Evolutionary conservation across 768 basidiomycete genomes (phyloP).

Genomic region (Boletus barrowsii): DNA sequence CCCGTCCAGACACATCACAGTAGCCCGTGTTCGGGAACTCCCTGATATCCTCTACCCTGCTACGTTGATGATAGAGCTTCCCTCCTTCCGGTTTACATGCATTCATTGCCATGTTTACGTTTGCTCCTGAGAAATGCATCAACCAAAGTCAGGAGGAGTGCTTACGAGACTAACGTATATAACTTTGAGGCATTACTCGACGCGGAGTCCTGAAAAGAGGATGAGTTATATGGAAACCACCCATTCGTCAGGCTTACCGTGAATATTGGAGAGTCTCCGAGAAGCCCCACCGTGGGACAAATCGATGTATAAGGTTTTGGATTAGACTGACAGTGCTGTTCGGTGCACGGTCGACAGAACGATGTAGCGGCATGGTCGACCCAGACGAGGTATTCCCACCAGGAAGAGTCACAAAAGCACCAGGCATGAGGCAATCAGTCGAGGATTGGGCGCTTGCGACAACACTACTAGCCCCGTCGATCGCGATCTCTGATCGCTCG

Average conservation of each 20-base stretch:
- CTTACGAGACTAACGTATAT: neutral
- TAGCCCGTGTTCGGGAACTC: neutral
- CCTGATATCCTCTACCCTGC: neutral
- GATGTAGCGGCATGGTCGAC: neutral
- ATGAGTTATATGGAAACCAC: neutral
- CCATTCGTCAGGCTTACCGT: neutral
- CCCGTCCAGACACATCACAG: neutral
- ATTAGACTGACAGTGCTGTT: neutral
- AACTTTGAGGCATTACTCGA: neutral
- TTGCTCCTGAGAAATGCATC: neutral
- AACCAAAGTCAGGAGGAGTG: neutral
- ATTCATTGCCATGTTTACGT: neutral
- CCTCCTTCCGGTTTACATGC: neutral
- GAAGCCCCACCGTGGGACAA: neutral
- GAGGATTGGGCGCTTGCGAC: neutral
- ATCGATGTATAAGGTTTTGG: neutral
- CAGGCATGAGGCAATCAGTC: no score
- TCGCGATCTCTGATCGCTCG: no score
- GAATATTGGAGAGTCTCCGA: neutral
- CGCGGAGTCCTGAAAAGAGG: neutral
- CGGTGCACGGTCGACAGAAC: neutral
- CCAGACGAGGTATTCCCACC: neutral
- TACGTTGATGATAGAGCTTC: neutral
- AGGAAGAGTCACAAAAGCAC: neutral
- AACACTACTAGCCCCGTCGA: no score